Conservation (phyloP, 805 yeast genomes). For the Metschnikowia reukaufii region DNA sequence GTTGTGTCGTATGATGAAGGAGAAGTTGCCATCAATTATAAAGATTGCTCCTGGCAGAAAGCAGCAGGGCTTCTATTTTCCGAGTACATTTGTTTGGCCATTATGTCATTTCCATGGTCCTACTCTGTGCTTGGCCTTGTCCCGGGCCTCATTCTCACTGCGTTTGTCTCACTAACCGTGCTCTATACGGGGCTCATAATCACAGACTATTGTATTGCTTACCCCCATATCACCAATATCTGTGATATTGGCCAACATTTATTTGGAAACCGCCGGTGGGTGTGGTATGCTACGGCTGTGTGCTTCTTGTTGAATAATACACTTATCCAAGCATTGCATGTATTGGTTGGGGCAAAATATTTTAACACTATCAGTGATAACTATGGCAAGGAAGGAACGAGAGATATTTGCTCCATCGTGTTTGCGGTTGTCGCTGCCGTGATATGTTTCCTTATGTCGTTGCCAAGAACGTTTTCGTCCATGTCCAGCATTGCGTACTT, state of each 20-base stretch:
- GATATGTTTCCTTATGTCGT: constrained; percentile 50
- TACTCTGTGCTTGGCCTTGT: constrained; percentile 58
- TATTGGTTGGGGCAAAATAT: constrained; percentile 58
- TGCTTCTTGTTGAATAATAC: constrained; percentile 57
- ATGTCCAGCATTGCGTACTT: constrained; percentile 53
- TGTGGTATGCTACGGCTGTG: constrained; percentile 57
- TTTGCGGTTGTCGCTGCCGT: constrained; percentile 51
- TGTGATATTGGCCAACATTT: constrained; percentile 61
- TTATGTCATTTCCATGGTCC: constrained; percentile 68
- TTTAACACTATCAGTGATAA: constrained; percentile 52
- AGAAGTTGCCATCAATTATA: constrained; percentile 40
- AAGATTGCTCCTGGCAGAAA: constrained; percentile 56
- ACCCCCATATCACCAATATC: constrained; percentile 52
- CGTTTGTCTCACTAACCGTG: constrained; percentile 49
- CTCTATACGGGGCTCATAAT: constrained; percentile 57
- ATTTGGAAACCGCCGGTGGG: constrained; percentile 50
- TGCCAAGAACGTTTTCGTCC: constrained; percentile 57
- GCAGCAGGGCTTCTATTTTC: constrained; percentile 61
- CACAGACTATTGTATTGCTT: constrained; percentile 52
- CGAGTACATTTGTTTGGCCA: constrained; percentile 61
- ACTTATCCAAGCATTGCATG: constrained; percentile 59
- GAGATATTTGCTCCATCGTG: constrained; percentile 47
- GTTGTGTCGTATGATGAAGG: constrained; percentile 11
- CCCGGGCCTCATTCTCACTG: constrained; percentile 57
- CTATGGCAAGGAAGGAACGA: constrained; percentile 27